A percentile compares a stretch with the other conserved stretches of the same genome.
Conservation (phyloP, 306 rosid species). For the Neltuma alba region DNA sequence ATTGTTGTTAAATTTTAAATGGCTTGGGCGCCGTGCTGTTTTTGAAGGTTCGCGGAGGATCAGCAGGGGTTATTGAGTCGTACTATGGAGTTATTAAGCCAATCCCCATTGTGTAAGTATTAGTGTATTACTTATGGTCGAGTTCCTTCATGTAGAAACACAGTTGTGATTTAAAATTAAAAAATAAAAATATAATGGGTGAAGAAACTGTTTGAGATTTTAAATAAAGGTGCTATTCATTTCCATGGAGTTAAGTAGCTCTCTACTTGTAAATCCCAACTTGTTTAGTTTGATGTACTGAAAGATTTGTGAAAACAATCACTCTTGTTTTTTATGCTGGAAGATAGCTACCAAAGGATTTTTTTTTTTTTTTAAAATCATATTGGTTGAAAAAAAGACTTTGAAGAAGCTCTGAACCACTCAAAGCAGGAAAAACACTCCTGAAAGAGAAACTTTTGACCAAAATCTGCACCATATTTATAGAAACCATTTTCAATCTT, state of each 20-base stretch:
- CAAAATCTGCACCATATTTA: not conserved
- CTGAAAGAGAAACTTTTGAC: not conserved
- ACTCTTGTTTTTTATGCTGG: not conserved
- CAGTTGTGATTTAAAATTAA: not conserved
- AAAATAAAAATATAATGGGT: not conserved
- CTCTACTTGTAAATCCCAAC: not conserved
- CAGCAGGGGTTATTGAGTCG: constrained; percentile 69
- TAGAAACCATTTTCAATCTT: not conserved
- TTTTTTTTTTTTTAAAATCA: not conserved
- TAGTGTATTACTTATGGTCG: not conserved
- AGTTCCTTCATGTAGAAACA: not conserved
- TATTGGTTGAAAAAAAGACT: not conserved
- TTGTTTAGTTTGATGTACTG: not conserved
- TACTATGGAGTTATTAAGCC: constrained; percentile 68
- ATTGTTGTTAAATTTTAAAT: constrained; percentile 2
- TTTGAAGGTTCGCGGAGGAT: constrained; percentile 88
- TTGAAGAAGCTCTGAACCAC: not conserved
- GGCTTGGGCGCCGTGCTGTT: constrained; percentile 16
- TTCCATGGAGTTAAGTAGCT: not conserved
- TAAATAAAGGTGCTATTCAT: not conserved
- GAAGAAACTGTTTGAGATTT: not conserved
- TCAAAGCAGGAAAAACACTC: not conserved
- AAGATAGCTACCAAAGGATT: not conserved
- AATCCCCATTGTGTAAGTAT: constrained; percentile 57
- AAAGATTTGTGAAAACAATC: not conserved